A percentile compares a stretch with the other conserved stretches of the same genome.
Conservation (phyloP, 441 rosid genomes). For the Pelargonium australe region DNA sequence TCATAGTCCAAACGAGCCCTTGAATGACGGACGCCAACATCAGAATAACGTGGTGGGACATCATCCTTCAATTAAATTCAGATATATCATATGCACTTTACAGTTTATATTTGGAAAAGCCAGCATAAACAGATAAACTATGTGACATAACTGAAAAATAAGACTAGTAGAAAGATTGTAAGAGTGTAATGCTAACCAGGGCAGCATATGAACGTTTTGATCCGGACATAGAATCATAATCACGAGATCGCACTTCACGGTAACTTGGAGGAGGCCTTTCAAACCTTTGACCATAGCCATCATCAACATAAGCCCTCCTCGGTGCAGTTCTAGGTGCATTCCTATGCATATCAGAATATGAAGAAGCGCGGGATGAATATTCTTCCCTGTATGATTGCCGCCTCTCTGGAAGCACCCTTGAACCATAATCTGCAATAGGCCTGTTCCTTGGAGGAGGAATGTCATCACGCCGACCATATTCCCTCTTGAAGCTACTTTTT, state of each 20-base stretch:
- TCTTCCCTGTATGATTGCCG: constrained; percentile 71
- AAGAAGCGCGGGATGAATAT: constrained; percentile 59
- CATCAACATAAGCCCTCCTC: constrained; percentile 78
- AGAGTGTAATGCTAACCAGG: constrained; percentile 40
- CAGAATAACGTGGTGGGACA: constrained; percentile 76
- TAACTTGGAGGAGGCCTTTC: constrained; percentile 76
- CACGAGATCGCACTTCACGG: constrained; percentile 72
- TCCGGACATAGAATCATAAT: constrained; percentile 73
- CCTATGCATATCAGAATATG: constrained; percentile 68
- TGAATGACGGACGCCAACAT: constrained; percentile 56
- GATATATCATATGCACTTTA: constrained; percentile 10
- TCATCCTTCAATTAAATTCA: constrained; percentile 51
- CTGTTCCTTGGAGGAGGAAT: constrained; percentile 77
- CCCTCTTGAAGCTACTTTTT: constrained; percentile 74
- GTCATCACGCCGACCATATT: constrained; percentile 66
- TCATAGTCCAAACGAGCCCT: constrained; percentile 93
- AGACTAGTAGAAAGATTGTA: neutral
- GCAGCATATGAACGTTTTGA: constrained; percentile 84
- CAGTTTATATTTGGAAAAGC: neutral
- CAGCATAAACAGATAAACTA: neutral
- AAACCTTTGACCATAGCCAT: constrained; percentile 66
- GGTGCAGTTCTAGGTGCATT: constrained; percentile 51
- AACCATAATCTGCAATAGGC: constrained; percentile 61
- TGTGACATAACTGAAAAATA: neutral
- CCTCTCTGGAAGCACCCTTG: constrained; percentile 71